Base-by-base conservation (phyloP, 176 grass and related monocot species). In the Microstegium vimineum region DNA sequence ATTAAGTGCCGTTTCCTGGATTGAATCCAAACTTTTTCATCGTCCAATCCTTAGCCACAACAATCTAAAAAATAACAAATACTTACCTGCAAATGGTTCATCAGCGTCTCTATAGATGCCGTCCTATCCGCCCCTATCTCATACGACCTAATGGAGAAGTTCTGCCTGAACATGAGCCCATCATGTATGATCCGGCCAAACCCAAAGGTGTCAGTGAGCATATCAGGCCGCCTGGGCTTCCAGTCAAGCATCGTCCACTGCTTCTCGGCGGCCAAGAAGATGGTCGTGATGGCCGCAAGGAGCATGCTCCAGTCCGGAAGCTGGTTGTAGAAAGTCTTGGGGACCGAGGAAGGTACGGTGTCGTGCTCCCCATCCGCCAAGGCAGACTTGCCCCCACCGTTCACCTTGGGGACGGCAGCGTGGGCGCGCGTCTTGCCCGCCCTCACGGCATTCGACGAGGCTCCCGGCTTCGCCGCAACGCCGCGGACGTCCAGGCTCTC, bases 221-320 rank as follows among this genome's bases (percentile, higher is more conserved):
- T 99, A 67, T 99, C 97, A 1, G 93, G 93, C 11, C 89, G 84
- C 84, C 87, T 99, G 41, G 89, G 87, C 85, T 93, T 99, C 97
- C 97, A 99, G 82, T 99, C 97, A 1, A 90, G 74, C 40, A 96
- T 78, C 12, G 97, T 96, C 89, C 85, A 99, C 83, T 99, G 97
- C 74, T 86, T 92, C 83, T 99, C 93, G 2, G 97, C 97, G 0
- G 97, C 97, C 45, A 99, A 70, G 86, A 99, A 91, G 86, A 99
- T 93, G 56, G 97, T 88, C 4, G 93, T 99, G 74, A 99, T 87
- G 25, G 93, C 93, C 20, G 97, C 93, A 3, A 96, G 86, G 51
- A 95, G 90, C 85, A 99, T 85, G 87, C 97, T 99, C 97, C 91
- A 93, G 84, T 99, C 97, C 0, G 97, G 97, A 1, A 99, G 84